Evolutionary conservation across 768 basidiomycete genomes (phyloP).

Genomic region (Calocera cornea): DNA sequence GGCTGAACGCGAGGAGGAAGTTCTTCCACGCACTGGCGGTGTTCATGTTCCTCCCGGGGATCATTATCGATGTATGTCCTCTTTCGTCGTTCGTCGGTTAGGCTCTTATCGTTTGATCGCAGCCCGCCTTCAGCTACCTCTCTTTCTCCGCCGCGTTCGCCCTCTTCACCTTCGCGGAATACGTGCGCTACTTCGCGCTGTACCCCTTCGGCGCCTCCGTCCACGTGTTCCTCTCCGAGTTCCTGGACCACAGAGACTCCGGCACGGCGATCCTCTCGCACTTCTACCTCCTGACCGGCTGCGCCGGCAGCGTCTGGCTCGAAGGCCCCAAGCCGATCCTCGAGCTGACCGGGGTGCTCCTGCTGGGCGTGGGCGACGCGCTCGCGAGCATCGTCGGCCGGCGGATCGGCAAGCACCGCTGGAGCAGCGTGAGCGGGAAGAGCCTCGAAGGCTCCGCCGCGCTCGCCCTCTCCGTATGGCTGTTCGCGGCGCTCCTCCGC

Average conservation of each 20-base stretch:
- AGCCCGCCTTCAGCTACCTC: conserved; percentile 95
- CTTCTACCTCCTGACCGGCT: conserved; percentile 92
- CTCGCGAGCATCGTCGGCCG: conserved; percentile 81
- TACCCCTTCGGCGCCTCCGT: conserved; percentile 89
- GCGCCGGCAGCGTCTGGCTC: conserved; percentile 87
- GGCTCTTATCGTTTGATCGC: conserved; percentile 5
- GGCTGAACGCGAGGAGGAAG: conserved; percentile 84
- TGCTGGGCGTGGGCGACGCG: conserved; percentile 86
- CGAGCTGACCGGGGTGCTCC: conserved; percentile 73
- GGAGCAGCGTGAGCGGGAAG: conserved; percentile 75
- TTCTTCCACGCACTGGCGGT: conserved; percentile 95
- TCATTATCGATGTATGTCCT: conserved; percentile 72
- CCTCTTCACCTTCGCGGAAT: conserved; percentile 89
- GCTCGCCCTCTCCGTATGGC: conserved; percentile 57
- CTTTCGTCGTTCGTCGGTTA: neutral
- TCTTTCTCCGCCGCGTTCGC: conserved; percentile 93
- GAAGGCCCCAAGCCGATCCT: conserved; percentile 60
- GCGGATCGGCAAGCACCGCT: conserved; percentile 61
- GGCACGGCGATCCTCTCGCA: conserved; percentile 95
- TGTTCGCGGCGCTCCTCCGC: conserved; percentile 57
- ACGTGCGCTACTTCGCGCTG: conserved; percentile 94
- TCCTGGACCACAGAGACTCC: conserved; percentile 85
- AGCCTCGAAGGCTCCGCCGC: conserved; percentile 86
- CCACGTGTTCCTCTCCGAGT: conserved; percentile 95
- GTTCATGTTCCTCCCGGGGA: conserved; percentile 90